Evolutionary conservation across 2,329 filamentous ascomycete genomes (phyloP).

Genomic region (Aschersonia sp.): DNA sequence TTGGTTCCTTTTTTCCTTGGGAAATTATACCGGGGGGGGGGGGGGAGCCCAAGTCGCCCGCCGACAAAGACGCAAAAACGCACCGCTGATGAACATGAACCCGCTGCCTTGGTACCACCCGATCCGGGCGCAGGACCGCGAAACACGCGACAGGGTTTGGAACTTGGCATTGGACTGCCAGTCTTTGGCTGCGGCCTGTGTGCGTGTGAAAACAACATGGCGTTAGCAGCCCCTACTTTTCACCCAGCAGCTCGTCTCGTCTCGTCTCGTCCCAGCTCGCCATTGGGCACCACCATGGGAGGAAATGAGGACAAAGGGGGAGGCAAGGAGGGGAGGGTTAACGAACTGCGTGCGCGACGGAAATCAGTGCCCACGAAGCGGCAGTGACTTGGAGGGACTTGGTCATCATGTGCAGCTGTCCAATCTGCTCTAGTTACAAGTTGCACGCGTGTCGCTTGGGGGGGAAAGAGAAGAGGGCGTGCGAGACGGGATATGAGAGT

Average conservation of each 20-base stretch:
- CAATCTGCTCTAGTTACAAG: no score
- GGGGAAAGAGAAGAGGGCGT: no score
- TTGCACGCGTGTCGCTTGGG: no score
- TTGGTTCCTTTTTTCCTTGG: no score
- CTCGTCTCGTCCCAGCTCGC: no score
- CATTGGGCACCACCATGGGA: no score
- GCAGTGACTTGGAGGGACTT: not conserved
- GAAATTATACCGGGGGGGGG: no score
- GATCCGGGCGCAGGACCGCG: slow-evolving; percentile 4
- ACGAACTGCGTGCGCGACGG: not conserved
- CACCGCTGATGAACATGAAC: slow-evolving; percentile 6
- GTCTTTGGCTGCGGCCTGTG: slow-evolving; percentile 5
- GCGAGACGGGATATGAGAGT: no score
- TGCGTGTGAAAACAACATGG: not conserved
- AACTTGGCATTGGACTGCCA: slow-evolving; percentile 6
- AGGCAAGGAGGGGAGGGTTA: no score
- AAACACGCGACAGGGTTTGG: slow-evolving; percentile 2
- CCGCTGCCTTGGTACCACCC: slow-evolving; percentile 8
- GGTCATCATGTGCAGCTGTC: not conserved
- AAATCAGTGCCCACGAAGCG: not conserved
- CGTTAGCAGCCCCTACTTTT: no score
- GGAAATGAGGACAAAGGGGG: no score
- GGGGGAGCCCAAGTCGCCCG: not conserved
- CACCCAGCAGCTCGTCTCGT: no score
- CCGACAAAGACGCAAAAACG: not conserved